Evolutionary conservation across 2,329 filamentous ascomycete species (phyloP).

Genomic region (Colletotrichum melonis): DNA sequence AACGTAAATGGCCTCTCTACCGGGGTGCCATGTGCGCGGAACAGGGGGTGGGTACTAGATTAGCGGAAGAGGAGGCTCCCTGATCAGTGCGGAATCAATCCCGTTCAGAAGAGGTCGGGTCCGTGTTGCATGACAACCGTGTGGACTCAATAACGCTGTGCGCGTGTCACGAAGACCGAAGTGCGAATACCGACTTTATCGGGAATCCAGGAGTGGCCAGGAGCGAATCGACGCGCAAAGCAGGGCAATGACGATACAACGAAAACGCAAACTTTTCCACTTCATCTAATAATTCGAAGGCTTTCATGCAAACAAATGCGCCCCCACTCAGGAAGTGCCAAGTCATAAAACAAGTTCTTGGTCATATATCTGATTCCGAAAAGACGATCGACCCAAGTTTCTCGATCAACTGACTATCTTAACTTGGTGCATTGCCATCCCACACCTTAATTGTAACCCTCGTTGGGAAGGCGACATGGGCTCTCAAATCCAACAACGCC

Average conservation of each 20-base stretch:
- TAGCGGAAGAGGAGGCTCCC: no score
- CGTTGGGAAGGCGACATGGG: neutral
- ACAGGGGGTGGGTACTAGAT: neutral
- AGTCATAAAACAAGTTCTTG: no score
- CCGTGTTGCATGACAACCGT: neutral
- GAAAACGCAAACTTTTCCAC: neutral
- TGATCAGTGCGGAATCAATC: neutral
- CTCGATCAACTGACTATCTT: no score
- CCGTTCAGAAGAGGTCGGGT: neutral
- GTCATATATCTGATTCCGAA: no score
- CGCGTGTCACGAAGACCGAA: slow-evolving; percentile 2
- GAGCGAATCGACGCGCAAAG: neutral
- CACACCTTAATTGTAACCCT: no score
- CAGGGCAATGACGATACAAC: neutral
- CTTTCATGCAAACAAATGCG: no score
- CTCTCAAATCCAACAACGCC: slow-evolving; percentile 11
- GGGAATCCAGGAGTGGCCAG: neutral
- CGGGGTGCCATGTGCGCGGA: neutral
- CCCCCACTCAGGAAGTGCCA: no score
- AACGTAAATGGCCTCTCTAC: neutral
- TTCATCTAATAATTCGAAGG: neutral
- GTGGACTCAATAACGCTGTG: neutral
- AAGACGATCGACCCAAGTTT: no score
- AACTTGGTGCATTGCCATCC: no score
- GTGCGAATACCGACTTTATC: slow-evolving; percentile 15